Evolutionary conservation across 257 asterid genomes (phyloP), one percentile per base, ranked within the genome.

Genomic region (Jacaranda copaia): DNA sequence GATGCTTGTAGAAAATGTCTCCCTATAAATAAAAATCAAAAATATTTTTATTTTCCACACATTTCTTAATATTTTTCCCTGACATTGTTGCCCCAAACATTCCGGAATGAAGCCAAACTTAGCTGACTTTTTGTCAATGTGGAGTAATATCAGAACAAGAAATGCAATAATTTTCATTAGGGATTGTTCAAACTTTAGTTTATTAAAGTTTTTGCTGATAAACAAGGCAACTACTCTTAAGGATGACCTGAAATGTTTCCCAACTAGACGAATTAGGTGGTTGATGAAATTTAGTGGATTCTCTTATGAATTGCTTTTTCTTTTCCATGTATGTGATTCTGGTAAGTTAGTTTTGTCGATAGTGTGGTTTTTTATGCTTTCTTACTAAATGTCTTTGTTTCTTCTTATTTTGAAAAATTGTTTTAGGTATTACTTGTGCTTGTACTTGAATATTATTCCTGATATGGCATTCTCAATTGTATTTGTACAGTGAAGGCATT

Each of bases 401-500:
- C 25, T n/a, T 38, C 1, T 61, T 46, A 15, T 42, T 40, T 18
- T 3, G 3, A 5, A 32, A 4, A 0, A 9, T 16, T 52, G 0
- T 12, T 57, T 48, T 58, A 4, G 32, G 10, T 43, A 32, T 5
- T 38, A 4, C 3, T 15, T 10, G 3, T 5, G 20, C 35, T 8
- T 45, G 16, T 11, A 18, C 5, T 9, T 10, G 2, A 6, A 56
- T 6, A 11, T 16, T 46, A 5, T 16, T 43, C 38, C 13, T 81
- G 32, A 79, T 16, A 5, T 55, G 36, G 2, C 46, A 10, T 36
- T 8, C n/a, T 38, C 35, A 46, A 11, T 57, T 78, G 43, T 58
- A 2, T 6, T 52, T 73, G 3, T 80, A 76, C 92, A 93, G 98
- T 88, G 87, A 93, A 93, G 88, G 89, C 97, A n/a, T 93, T 89